Conservation (phyloP, 345 rosid genomes). For the Aquilaria yunnanensis region DNA sequence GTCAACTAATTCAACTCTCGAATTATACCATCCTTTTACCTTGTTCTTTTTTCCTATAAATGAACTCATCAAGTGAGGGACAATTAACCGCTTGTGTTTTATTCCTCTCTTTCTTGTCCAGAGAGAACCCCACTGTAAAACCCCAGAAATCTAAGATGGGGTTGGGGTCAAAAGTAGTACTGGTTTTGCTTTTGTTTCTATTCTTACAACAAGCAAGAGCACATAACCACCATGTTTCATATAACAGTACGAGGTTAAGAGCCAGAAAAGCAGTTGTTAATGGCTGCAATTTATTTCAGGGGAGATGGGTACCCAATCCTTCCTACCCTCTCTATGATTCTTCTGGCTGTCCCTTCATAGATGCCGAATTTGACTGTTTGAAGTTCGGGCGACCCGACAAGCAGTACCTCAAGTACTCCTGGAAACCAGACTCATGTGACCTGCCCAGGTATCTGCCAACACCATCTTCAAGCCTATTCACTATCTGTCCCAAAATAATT, state of each 20-base stretch:
- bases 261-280: constrained; percentile 25
- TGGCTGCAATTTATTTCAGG: constrained; percentile 32
- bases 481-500: too few species aligned
- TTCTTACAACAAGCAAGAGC: constrained; percentile 19
- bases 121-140: background rate
- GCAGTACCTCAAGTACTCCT: constrained; percentile 30
- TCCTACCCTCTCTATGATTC: constrained; percentile 31
- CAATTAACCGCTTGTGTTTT: constrained; percentile 1
- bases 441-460: constrained; percentile 30
- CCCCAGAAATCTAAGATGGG: constrained; percentile 26
- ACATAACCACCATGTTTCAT: background rate
- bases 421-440: constrained; percentile 41
- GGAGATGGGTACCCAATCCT: constrained; percentile 38
- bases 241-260: constrained; percentile 24
- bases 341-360: constrained; percentile 33
- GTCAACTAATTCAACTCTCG: too few species aligned
- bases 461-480: too few species aligned
- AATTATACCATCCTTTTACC: background rate
- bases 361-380: constrained; percentile 32
- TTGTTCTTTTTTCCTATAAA: constrained; percentile 2
- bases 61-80: background rate
- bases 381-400: constrained; percentile 44
- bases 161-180: constrained; percentile 15
- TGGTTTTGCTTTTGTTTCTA: constrained; percentile 17
- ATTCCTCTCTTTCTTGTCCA: too few species aligned